A percentile compares a stretch with the other conserved stretches of the same genome.
These are phyloP conservation scores for Syncephalastrum contaminatum DNA, from an alignment of 371 early-diverging fungal species.

Conservation along the genomic window DNA sequence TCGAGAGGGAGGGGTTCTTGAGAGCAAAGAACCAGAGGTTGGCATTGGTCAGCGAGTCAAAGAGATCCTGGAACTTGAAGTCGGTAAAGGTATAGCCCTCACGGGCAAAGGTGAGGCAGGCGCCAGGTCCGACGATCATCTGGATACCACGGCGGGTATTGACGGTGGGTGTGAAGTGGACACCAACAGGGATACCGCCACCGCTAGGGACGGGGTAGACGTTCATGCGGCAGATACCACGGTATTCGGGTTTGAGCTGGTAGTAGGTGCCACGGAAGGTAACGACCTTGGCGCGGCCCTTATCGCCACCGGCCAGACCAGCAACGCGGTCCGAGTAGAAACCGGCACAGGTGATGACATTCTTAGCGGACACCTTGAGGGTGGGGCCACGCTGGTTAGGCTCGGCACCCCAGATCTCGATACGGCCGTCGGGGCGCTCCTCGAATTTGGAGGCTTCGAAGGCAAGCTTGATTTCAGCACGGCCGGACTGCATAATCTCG, in stretches of 20 bases:
- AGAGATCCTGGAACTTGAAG: conserved; percentile 34
- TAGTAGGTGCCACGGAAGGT: conserved; percentile 54
- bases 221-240: conserved; percentile 50
- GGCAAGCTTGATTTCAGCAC: conserved; percentile 50
- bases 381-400: conserved; percentile 48
- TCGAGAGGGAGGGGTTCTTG: conserved; percentile 43
- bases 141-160: conserved; percentile 48
- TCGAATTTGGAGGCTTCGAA: conserved; percentile 49
- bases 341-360: conserved; percentile 53
- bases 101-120: conserved; percentile 48
- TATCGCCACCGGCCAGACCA: conserved; percentile 46
- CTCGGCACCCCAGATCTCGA: conserved; percentile 46
- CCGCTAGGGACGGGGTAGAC: conserved; percentile 53
- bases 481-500: conserved; percentile 47
- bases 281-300: conserved; percentile 37
- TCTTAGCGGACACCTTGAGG: conserved; percentile 43
- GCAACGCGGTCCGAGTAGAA: conserved; percentile 53
- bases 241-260: conserved; percentile 49
- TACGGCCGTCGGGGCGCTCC: conserved; percentile 35
- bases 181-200: conserved; percentile 52
- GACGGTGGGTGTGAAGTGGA: conserved; percentile 49
- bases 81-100: conserved; percentile 35
- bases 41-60: conserved; percentile 37
- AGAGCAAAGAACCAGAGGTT: conserved; percentile 46
- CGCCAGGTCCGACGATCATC: conserved; percentile 53